phyloP scores from a whole-genome alignment of 257 asterid genomes.

The Nicotiana paniculata region DNA sequence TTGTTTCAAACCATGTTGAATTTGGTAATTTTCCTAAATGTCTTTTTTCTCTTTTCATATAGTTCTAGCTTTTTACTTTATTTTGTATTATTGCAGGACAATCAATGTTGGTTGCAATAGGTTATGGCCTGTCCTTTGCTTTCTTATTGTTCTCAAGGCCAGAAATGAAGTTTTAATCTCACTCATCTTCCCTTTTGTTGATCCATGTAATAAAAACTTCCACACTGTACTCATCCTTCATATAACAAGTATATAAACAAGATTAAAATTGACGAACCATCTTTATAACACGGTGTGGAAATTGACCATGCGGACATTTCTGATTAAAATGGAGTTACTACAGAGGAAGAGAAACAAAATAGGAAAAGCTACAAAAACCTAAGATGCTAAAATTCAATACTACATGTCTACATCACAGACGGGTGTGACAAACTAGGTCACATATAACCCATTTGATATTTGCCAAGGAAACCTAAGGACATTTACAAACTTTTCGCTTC shows the following conservation, averaged over 20 bases:
- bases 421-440: slow-evolving; percentile 6
- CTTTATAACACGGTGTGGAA: background rate
- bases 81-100: slow-evolving; percentile 18
- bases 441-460: background rate
- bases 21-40: slow-evolving; percentile 11
- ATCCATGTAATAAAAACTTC: background rate
- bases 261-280: too few relatives aligned
- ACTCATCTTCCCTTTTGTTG: too few relatives aligned
- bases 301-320: background rate
- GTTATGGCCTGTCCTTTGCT: slow-evolving; percentile 16
- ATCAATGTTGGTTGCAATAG: slow-evolving; percentile 19
- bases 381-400: background rate
- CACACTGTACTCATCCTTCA: background rate
- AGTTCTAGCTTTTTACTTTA: background rate
- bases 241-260: too few relatives aligned
- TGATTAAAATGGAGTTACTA: background rate
- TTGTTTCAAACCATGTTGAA: background rate
- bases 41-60: background rate
- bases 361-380: background rate
- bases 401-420: slow-evolving; percentile 1
- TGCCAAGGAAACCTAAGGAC: background rate
- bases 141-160: slow-evolving; percentile 15
- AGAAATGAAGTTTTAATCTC: slow-evolving; percentile 21
- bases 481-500: background rate
- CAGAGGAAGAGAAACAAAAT: background rate